These are phyloP conservation scores for Candida suzukii DNA, from an alignment of 805 yeast species.

Conservation along the genomic window DNA sequence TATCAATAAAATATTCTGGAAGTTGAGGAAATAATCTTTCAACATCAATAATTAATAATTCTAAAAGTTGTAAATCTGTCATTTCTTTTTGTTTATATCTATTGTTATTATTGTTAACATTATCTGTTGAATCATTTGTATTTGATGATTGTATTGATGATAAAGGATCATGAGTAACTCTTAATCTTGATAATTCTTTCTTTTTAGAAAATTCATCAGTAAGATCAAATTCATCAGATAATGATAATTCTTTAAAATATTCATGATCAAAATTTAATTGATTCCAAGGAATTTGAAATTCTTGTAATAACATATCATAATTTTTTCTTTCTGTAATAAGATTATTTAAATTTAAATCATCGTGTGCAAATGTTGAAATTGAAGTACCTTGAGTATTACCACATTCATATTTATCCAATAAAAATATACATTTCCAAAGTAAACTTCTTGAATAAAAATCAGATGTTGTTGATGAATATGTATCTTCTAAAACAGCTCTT, in stretches of 20 bases:
- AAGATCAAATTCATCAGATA: constrained; percentile 17
- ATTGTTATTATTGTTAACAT: neutral
- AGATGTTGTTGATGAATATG: neutral
- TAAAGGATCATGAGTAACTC: constrained; percentile 17
- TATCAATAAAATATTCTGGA: constrained; percentile 23
- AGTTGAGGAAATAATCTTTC: constrained; percentile 43
- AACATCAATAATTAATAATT: constrained; percentile 40
- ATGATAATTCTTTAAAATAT: constrained; percentile 10
- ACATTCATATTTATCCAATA: neutral
- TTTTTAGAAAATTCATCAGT: constrained; percentile 13
- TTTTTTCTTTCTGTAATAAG: constrained; percentile 11
- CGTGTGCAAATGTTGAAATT: neutral
- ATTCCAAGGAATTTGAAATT: constrained; percentile 28
- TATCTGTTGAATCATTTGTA: neutral
- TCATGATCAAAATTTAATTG: constrained; percentile 18
- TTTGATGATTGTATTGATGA: neutral
- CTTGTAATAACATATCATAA: constrained; percentile 13
- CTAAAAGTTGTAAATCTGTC: constrained; percentile 34
- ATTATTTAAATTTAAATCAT: constrained; percentile 6
- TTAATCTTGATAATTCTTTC: constrained; percentile 7
- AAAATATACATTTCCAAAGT: constrained; percentile 13
- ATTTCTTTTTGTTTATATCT: neutral
- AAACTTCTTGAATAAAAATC: constrained; percentile 16
- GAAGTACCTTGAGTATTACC: neutral
- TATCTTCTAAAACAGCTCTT: neutral